Evolutionary conservation across 208 protist species (phyloP).

Genomic region (Jaenimonas drosophilae): DNA sequence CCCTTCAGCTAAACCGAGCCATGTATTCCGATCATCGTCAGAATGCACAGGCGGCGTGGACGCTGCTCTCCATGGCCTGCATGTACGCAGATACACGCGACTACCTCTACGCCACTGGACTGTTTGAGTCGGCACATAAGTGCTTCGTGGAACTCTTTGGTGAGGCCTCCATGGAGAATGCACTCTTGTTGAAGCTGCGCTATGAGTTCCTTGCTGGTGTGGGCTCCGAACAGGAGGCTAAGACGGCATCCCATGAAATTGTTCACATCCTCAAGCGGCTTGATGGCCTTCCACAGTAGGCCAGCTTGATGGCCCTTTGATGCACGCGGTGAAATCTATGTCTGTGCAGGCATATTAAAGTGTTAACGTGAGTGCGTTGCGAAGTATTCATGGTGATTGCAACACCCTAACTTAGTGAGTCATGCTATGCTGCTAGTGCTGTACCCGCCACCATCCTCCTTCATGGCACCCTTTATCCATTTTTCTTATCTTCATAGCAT

Average conservation of each 20-base stretch:
- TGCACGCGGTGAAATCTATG: too few relatives aligned
- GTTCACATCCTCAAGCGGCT: conserved; percentile 53
- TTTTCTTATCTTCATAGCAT: too few relatives aligned
- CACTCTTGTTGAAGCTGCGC: conserved; percentile 43
- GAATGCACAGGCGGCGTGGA: conserved; percentile 51
- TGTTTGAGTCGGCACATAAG: conserved; percentile 73
- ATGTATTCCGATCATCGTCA: conserved; percentile 37
- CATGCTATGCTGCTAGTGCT: too few relatives aligned
- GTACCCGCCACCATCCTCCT: too few relatives aligned
- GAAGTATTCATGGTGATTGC: too few relatives aligned
- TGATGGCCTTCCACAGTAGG: conserved; percentile 40
- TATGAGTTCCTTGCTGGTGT: conserved; percentile 82
- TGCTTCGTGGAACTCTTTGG: conserved; percentile 49
- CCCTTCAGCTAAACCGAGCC: conserved; percentile 60
- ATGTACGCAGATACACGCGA: conserved; percentile 84
- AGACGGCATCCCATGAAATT: conserved; percentile 63
- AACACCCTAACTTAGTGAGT: too few relatives aligned
- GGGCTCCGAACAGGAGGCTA: conserved; percentile 76
- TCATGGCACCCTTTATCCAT: too few relatives aligned
- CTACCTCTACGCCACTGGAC: conserved; percentile 80
- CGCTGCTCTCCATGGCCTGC: conserved; percentile 61
- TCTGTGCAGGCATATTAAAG: too few relatives aligned
- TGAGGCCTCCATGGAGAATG: conserved; percentile 37
- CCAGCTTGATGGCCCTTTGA: too few relatives aligned
- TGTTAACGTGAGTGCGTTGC: too few relatives aligned